Evolutionary conservation across 345 rosid genomes (phyloP), one percentile per base, ranked within the genome.

Genomic region (Corchorus capsularis): DNA sequence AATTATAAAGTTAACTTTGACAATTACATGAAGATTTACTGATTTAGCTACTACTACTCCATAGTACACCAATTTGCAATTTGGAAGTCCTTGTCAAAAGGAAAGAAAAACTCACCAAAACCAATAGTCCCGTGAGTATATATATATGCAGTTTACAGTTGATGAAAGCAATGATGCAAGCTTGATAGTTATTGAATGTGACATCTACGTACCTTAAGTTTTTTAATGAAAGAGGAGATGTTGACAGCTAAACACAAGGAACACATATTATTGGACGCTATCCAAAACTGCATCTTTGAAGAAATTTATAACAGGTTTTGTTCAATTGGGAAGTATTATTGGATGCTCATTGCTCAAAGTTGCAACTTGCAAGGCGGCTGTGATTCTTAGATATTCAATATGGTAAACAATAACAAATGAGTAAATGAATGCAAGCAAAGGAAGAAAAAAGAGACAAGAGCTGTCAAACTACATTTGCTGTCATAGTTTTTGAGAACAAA

Each of bases 151-250:
- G 20, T 49, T 3, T 3, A 0, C 3, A 52, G 55, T 8, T 59
- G 74, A 69, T 69, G 20, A 4, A 69, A 67, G 69, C 74, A 54
- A 47, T 77, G 75, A 69, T 17, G 74, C 79, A 69, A 46, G 9
- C 68, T 69, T 50, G 41, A 52, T 50, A 15, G 8, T 20, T 6
- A 41, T 15, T 7, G 4, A 2, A 69, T 45, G 49, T 11, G 34
- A 43, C 50, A 2, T 65, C 34, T 65, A n/a, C 14, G 15, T n/a
- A 27, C 27, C 27, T 27, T 27, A 27, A 27, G 27, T 27, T 27
- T 27, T 39, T 0, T 41, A 11, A 65, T 10, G 3, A 13, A 41
- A 7, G 49, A 8, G 13, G 10, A 56, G 14, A 56, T 56, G 69
- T 59, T 22, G 63, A 11, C 11, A 12, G 13, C 35, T 22, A 22